Conservation (phyloP, 2,329 filamentous ascomycete genomes). For the Aspergillus floridensis region DNA sequence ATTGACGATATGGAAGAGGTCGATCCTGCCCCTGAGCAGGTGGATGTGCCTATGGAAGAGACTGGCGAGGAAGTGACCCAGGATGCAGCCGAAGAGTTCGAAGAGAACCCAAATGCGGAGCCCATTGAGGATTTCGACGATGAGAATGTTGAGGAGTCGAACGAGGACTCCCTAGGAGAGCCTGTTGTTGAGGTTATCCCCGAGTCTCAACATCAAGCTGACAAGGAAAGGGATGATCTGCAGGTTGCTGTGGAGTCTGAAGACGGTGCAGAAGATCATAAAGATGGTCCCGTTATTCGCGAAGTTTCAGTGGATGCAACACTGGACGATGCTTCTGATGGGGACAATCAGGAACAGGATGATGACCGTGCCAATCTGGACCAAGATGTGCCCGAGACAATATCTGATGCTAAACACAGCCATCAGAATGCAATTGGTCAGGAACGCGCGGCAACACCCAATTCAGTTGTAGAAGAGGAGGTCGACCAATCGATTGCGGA, state of each 20-base stretch:
- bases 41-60: slow-evolving; percentile 13
- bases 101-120: neutral
- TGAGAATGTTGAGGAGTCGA: neutral
- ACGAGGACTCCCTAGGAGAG: neutral
- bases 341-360: neutral
- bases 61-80: slow-evolving; percentile 13
- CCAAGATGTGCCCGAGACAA: neutral
- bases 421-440: neutral
- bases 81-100: slow-evolving; percentile 8
- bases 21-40: slow-evolving; percentile 1
- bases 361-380: neutral
- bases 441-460: neutral
- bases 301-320: neutral
- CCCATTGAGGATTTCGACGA: neutral
- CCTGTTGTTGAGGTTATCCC: neutral
- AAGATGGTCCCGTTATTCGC: neutral
- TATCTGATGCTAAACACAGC: neutral
- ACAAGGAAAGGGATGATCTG: neutral
- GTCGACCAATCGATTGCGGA: neutral
- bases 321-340: neutral
- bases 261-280: neutral
- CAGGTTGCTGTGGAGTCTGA: neutral
- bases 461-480: neutral
- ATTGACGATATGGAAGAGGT: neutral
- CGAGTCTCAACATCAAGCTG: neutral